A percentile compares a stretch with the other conserved stretches of the same genome.
Evolutionary conservation across 306 rosid genomes (phyloP).

Genomic region (Vigna angularis): DNA sequence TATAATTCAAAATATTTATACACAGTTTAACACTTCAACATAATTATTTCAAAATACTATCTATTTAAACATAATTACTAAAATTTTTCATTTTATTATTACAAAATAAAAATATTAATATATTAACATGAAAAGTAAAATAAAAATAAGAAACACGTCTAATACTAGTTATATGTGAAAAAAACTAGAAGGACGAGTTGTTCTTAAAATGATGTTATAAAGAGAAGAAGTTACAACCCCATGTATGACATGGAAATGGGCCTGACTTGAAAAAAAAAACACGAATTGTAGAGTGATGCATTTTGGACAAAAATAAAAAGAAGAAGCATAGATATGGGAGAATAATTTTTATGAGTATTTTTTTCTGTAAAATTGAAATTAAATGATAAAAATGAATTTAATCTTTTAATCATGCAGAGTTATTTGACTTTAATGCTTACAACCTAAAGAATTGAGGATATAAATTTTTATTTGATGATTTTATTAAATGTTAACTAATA

Average conservation of each 20-base stretch:
- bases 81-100: too few relatives aligned
- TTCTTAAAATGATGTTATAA: background rate
- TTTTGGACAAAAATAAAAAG: too few relatives aligned
- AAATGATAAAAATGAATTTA: background rate
- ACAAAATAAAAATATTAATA: too few relatives aligned
- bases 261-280: background rate
- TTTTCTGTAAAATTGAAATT: background rate
- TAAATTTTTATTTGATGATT: too few relatives aligned
- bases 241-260: slow-evolving; percentile 14
- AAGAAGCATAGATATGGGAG: background rate
- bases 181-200: background rate
- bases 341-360: background rate
- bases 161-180: background rate
- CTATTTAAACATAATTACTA: too few relatives aligned
- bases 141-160: too few relatives aligned
- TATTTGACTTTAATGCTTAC: background rate
- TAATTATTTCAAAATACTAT: too few relatives aligned
- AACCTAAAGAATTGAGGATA: background rate
- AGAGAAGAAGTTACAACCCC: background rate
- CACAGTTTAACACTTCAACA: too few relatives aligned
- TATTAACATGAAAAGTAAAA: too few relatives aligned
- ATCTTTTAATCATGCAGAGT: background rate
- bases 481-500: too few relatives aligned
- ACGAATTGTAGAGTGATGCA: background rate
- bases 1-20: too few relatives aligned